These are phyloP conservation scores for Paxillus ammoniavirescens DNA, from an alignment of 768 basidiomycete species.

Conservation along the genomic window DNA sequence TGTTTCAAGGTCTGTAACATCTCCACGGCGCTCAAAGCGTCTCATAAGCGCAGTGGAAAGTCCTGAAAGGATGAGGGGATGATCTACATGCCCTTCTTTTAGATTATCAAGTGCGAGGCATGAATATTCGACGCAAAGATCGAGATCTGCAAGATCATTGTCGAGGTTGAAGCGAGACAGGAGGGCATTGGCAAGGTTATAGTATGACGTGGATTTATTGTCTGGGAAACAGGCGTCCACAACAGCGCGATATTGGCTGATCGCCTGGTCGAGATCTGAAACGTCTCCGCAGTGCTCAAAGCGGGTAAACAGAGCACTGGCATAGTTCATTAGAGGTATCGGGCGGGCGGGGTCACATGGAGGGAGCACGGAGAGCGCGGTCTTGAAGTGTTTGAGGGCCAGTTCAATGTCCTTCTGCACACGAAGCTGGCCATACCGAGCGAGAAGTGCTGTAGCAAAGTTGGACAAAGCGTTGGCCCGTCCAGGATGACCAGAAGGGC, in stretches of 20 bases:
- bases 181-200: constrained; percentile 31
- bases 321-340: constrained; percentile 26
- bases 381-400: constrained; percentile 25
- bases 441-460: constrained; percentile 27
- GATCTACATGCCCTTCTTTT: constrained; percentile 14
- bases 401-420: constrained; percentile 26
- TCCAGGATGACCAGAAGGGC: constrained; percentile 26
- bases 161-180: constrained; percentile 27
- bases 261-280: constrained; percentile 22
- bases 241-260: constrained; percentile 21
- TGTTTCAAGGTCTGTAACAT: constrained; percentile 24
- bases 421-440: constrained; percentile 25
- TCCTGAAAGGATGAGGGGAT: constrained; percentile 16
- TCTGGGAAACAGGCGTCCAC: constrained; percentile 17
- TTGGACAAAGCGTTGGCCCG: constrained; percentile 23
- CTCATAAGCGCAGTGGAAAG: constrained; percentile 23
- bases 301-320: constrained; percentile 27
- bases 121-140: constrained; percentile 24
- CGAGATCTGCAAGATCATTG: constrained; percentile 6
- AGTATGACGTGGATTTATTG: constrained; percentile 18
- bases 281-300: constrained; percentile 21
- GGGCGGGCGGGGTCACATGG: not conserved
- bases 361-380: constrained; percentile 20
- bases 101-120: constrained; percentile 16
- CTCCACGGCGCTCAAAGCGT: constrained; percentile 17